These are phyloP conservation scores for Botryotinia globosa DNA, from an alignment of 2,329 filamentous ascomycete species.

Conservation along the genomic window DNA sequence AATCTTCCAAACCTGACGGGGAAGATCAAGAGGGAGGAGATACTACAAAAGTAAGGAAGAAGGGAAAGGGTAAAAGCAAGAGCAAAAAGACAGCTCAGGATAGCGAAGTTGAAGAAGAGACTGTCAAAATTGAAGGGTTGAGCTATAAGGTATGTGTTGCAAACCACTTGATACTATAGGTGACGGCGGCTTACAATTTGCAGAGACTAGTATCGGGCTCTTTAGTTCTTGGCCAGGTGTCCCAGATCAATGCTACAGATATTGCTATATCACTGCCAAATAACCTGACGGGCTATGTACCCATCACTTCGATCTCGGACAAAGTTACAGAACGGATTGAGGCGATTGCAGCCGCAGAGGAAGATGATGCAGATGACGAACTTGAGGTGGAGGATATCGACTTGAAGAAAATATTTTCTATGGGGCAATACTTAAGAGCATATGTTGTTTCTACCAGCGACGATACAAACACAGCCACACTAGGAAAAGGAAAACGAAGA, in stretches of 20 bases:
- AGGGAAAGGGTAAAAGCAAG: constrained; percentile 54
- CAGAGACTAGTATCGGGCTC: constrained; percentile 83
- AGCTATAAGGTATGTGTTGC: constrained; percentile 72
- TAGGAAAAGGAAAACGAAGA: constrained; percentile 62
- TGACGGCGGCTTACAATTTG: constrained; percentile 37
- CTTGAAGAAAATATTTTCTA: constrained; percentile 68
- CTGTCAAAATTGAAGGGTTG: constrained; percentile 76
- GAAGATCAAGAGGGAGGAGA: constrained; percentile 34
- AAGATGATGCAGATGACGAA: constrained; percentile 54
- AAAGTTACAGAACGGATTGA: constrained; percentile 74
- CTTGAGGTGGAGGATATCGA: constrained; percentile 62
- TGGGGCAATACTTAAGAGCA: constrained; percentile 86
- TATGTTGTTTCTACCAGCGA: constrained; percentile 77
- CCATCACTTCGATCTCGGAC: constrained; percentile 88
- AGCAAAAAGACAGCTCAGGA: constrained; percentile 52
- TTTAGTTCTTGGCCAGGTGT: constrained; percentile 82
- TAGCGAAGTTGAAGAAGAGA: constrained; percentile 47
- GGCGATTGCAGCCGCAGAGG: constrained; percentile 58
- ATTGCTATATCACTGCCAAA: constrained; percentile 84
- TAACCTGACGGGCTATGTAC: constrained; percentile 84
- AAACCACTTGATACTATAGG: neutral
- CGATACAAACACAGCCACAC: constrained; percentile 48
- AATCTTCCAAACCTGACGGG: constrained; percentile 44
- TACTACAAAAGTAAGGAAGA: constrained; percentile 31
- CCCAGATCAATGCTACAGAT: constrained; percentile 74